These are phyloP conservation scores for Ceratocystis diversiconidia DNA, from an alignment of 2,329 filamentous ascomycete genomes.

Conservation along the genomic window DNA sequence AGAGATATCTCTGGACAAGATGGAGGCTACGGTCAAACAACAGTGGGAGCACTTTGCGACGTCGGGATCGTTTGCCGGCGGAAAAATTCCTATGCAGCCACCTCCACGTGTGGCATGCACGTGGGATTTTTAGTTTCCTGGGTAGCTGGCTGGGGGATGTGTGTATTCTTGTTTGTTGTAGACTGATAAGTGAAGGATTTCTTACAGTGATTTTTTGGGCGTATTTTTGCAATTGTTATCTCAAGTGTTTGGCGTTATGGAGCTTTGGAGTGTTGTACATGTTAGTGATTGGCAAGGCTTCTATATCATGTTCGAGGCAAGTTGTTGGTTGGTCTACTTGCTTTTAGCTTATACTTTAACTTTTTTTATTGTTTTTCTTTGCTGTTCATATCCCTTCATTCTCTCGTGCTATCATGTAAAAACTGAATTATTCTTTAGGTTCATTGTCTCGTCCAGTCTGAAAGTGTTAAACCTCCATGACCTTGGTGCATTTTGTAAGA, in stretches of 20 bases:
- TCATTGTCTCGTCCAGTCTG: too few relatives aligned
- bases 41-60: conserved; percentile 51
- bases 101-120: conserved; percentile 61
- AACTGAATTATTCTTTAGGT: too few relatives aligned
- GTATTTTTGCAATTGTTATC: conserved; percentile 5
- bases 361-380: too few relatives aligned
- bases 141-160: background rate
- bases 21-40: conserved; percentile 44
- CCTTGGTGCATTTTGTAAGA: too few relatives aligned
- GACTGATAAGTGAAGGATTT: background rate
- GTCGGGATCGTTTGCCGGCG: conserved; percentile 54
- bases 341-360: too few relatives aligned
- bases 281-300: background rate
- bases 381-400: too few relatives aligned
- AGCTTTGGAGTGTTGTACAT: background rate
- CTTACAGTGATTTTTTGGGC: conserved; percentile 1
- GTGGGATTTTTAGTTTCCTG: conserved; percentile 50
- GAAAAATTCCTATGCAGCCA: conserved; percentile 60
- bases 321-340: background rate
- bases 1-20: conserved; percentile 41
- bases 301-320: background rate
- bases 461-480: too few relatives aligned
- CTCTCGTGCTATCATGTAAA: too few relatives aligned
- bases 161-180: background rate
- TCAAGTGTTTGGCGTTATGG: conserved; percentile 6